phyloP scores from a whole-genome alignment of 78 protist genomes.

The Polysphondylium violaceum region DNA sequence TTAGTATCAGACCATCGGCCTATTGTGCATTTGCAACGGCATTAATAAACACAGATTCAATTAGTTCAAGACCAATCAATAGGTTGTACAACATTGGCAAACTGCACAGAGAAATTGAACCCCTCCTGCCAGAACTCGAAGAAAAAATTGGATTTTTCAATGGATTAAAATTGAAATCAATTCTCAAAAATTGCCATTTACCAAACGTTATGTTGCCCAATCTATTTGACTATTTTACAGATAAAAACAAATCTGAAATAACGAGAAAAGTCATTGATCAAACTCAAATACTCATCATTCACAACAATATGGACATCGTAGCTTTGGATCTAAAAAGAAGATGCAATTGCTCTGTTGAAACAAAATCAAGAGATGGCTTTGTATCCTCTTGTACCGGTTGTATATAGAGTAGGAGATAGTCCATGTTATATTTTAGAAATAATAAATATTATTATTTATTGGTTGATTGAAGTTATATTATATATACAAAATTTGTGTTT shows the following conservation, averaged over 20 bases:
- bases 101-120: slow-evolving; percentile 34
- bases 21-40: slow-evolving; percentile 72
- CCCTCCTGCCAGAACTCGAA: slow-evolving; percentile 41
- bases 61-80: slow-evolving; percentile 54
- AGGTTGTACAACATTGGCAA: slow-evolving; percentile 40
- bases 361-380: slow-evolving; percentile 54
- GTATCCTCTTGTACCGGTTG: slow-evolving; percentile 77
- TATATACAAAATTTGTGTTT: no score
- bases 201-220: slow-evolving; percentile 57
- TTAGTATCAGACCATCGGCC: slow-evolving; percentile 63
- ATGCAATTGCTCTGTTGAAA: slow-evolving; percentile 67
- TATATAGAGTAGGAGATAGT: no score
- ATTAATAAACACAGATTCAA: slow-evolving; percentile 31
- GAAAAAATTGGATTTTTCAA: slow-evolving; percentile 74
- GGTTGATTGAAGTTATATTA: no score
- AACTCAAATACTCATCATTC: slow-evolving; percentile 69
- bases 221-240: slow-evolving; percentile 70
- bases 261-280: slow-evolving; percentile 56
- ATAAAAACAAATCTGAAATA: slow-evolving; percentile 44
- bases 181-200: not conserved
- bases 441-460: no score
- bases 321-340: slow-evolving; percentile 64
- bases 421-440: no score
- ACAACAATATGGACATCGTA: slow-evolving; percentile 76
- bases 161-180: slow-evolving; percentile 58